A percentile compares a stretch with the other conserved stretches of the same genome.
phyloP scores from a whole-genome alignment of 2,329 filamentous ascomycete genomes.

The Furcasterigmium furcatum region DNA sequence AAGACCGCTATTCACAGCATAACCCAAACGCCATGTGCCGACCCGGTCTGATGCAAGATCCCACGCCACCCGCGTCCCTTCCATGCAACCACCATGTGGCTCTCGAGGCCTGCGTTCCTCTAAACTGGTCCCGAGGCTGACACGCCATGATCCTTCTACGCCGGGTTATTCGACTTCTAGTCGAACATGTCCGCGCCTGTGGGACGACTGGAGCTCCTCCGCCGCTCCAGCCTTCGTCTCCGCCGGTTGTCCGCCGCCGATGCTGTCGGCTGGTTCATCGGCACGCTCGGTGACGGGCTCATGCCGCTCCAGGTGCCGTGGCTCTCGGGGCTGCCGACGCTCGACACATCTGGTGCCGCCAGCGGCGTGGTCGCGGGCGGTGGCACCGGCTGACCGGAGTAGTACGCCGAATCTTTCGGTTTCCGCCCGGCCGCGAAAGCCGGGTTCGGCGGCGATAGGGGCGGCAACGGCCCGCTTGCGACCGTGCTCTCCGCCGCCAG shows the following conservation, averaged over 20 bases:
- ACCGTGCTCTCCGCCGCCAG: slow-evolving; percentile 35
- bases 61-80: no score
- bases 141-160: no score
- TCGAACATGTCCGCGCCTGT: slow-evolving; percentile 34
- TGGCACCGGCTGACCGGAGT: slow-evolving; percentile 48
- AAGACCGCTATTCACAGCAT: no score
- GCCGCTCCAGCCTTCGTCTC: slow-evolving; percentile 51
- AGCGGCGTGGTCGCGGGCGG: slow-evolving; percentile 31
- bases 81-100: no score
- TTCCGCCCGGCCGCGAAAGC: slow-evolving; percentile 49
- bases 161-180: slow-evolving; percentile 10
- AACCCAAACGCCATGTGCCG: no score
- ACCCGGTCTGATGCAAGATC: no score
- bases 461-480: slow-evolving; percentile 21
- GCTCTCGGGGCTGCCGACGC: slow-evolving; percentile 38
- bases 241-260: slow-evolving; percentile 48
- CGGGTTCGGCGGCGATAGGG: slow-evolving; percentile 53
- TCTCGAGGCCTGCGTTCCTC: no score
- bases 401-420: slow-evolving; percentile 60
- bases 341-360: slow-evolving; percentile 38
- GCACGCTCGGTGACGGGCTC: slow-evolving; percentile 42
- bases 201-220: slow-evolving; percentile 37
- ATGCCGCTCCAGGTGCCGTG: slow-evolving; percentile 53
- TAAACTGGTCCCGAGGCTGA: no score
- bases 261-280: slow-evolving; percentile 26